Conservation (phyloP, 2,329 filamentous ascomycete species). For the Pezicula radicicola region DNA sequence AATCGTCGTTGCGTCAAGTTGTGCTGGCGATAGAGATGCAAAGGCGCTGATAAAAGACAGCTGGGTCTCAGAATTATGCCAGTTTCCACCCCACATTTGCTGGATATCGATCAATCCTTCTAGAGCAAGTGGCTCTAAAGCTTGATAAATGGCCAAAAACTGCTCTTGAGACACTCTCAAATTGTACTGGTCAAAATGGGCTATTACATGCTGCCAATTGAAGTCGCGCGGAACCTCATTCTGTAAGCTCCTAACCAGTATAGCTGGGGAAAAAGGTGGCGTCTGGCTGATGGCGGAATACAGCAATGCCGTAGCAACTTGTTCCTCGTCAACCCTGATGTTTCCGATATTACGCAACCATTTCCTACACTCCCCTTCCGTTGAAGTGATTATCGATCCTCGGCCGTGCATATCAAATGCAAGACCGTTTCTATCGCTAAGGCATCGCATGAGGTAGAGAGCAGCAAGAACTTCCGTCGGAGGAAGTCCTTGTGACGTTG, state of each 20-base stretch:
- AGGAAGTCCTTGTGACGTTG: slow-evolving; percentile 58
- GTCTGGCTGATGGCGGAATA: slow-evolving; percentile 59
- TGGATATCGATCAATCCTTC: slow-evolving; percentile 75
- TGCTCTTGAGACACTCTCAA: slow-evolving; percentile 75
- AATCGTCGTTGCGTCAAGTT: slow-evolving; percentile 82
- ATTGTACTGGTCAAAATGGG: slow-evolving; percentile 76
- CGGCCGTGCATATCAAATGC: slow-evolving; percentile 69
- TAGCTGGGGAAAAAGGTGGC: slow-evolving; percentile 47
- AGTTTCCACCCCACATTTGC: slow-evolving; percentile 82
- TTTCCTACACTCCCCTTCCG: slow-evolving; percentile 61
- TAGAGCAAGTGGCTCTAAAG: slow-evolving; percentile 71
- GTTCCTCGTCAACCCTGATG: slow-evolving; percentile 71
- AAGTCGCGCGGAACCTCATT: slow-evolving; percentile 61
- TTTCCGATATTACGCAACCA: slow-evolving; percentile 51
- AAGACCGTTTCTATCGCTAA: slow-evolving; percentile 57
- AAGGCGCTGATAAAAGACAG: slow-evolving; percentile 92
- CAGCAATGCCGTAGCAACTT: slow-evolving; percentile 77
- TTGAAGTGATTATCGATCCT: slow-evolving; percentile 72
- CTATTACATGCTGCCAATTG: slow-evolving; percentile 69
- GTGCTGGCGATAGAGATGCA: slow-evolving; percentile 68
- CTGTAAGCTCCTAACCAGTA: slow-evolving; percentile 60
- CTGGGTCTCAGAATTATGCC: slow-evolving; percentile 84
- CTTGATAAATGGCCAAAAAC: slow-evolving; percentile 78
- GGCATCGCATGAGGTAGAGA: slow-evolving; percentile 64
- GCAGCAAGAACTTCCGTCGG: slow-evolving; percentile 69